Conservation (phyloP, 2,329 filamentous ascomycete genomes). For the Xenoacremonium recifei region DNA sequence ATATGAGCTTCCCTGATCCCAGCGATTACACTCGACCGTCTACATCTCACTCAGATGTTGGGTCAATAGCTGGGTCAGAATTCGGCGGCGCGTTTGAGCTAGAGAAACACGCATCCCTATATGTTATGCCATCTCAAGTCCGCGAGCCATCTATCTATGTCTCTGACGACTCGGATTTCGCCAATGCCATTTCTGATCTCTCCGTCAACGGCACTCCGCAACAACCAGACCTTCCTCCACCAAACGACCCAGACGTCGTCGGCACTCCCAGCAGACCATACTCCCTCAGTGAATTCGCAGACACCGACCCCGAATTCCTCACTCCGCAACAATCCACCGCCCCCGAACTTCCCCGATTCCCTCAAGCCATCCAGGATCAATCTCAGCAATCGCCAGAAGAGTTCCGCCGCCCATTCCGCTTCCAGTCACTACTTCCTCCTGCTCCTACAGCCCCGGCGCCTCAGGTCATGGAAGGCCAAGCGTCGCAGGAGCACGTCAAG, state of each 20-base stretch:
- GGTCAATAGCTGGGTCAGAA: slow-evolving; percentile 55
- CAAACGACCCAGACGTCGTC: slow-evolving; percentile 9
- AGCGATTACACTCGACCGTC: slow-evolving; percentile 54
- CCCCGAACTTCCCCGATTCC: slow-evolving; percentile 19
- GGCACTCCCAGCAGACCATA: slow-evolving; percentile 30
- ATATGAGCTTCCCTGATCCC: slow-evolving; percentile 53
- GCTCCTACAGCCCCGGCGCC: slow-evolving; percentile 45
- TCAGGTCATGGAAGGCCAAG: slow-evolving; percentile 54
- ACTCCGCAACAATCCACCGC: slow-evolving; percentile 30
- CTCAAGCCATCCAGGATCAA: slow-evolving; percentile 15
- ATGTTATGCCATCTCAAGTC: slow-evolving; percentile 39
- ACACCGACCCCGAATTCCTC: slow-evolving; percentile 38
- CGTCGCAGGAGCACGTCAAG: slow-evolving; percentile 49
- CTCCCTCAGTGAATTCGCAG: slow-evolving; percentile 40
- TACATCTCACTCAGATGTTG: slow-evolving; percentile 59
- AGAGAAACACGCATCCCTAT: slow-evolving; percentile 60
- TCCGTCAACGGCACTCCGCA: slow-evolving; percentile 22
- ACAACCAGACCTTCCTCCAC: slow-evolving; percentile 15
- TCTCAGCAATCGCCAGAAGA: slow-evolving; percentile 9
- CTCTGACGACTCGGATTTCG: slow-evolving; percentile 55
- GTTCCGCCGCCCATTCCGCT: slow-evolving; percentile 10
- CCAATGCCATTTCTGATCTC: slow-evolving; percentile 34
- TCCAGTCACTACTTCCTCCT: slow-evolving; percentile 28
- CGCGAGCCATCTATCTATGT: slow-evolving; percentile 61
- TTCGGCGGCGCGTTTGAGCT: slow-evolving; percentile 57